Base-by-base conservation (phyloP, 176 grass and related monocot species). In the Oryza australiensis region DNA sequence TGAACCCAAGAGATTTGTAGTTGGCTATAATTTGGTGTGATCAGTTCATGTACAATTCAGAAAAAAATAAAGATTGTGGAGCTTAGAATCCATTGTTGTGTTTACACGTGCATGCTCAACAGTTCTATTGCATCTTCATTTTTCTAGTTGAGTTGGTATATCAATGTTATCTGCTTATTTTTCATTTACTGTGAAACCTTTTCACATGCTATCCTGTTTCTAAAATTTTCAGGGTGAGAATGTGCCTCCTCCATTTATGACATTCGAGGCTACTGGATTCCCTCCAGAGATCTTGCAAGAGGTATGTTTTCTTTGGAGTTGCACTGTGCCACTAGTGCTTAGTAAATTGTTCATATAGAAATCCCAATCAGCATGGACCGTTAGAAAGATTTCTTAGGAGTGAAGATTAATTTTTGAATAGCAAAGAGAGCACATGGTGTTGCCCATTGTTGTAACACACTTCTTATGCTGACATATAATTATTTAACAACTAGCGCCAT, bases 211-310 rank as follows among this genome's bases (percentile, higher is more conserved):
- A 76, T 77, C 33, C 33, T 84, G 14, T 88, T 88, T 64, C 59
- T 86, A 70, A 66, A 75, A 76, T 76, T 78, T 87, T 75, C 85
- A 99, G 96, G 96, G 96, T 45, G 93, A 91, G 32, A 92, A 99
- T 35, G 91, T 95, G 81, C 96, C 96, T 72, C 78, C 93, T 81
- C 96, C 96, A 12, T 99, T 99, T 88, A 99, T 99, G 96, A 99
- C 96, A 84, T 99, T 99, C 81, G 96, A 99, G 68, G 40, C 93
- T 27, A 92, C 95, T 70, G 96, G 90, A 66, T 94, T 99, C 69
- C 96, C 96, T 64, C 96, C 96, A 72, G 96, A 99, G 84, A 95
- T 99, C 66, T 70, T 99, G 41, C 87, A 88, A 72, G 96, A 99
- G 96, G 96, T 99, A 95, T 74, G 72, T 82, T 85, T 87, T 53